These are phyloP conservation scores for Sclerotinia borealis DNA, from an alignment of 2,329 filamentous ascomycete genomes.

Conservation along the genomic window DNA sequence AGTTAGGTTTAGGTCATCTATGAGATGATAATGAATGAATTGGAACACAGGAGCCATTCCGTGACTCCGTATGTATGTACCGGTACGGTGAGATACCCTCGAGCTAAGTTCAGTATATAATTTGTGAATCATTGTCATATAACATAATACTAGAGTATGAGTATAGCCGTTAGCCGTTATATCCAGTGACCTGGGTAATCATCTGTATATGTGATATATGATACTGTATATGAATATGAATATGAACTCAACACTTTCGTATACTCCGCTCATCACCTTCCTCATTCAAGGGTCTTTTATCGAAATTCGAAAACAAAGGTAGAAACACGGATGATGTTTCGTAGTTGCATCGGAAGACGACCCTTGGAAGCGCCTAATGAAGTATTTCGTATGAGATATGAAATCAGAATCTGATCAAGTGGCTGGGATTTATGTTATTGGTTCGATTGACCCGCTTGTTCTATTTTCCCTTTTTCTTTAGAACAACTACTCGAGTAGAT, in stretches of 20 bases:
- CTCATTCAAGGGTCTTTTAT: not conserved
- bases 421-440: slow-evolving; percentile 1
- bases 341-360: not conserved
- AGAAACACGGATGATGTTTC: slow-evolving; percentile 1
- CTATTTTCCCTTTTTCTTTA: not conserved
- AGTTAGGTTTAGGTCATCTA: not conserved
- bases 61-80: too few relatives aligned
- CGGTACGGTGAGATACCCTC: too few relatives aligned
- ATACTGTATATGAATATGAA: too few relatives aligned
- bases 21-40: not conserved
- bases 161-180: not conserved
- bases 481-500: too few relatives aligned
- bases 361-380: not conserved
- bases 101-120: too few relatives aligned
- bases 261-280: not conserved
- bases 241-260: not conserved
- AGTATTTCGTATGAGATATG: not conserved
- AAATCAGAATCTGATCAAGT: not conserved
- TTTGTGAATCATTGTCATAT: too few relatives aligned
- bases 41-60: slow-evolving; percentile 4
- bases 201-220: too few relatives aligned
- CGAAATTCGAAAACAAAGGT: not conserved
- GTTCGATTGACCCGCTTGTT: not conserved
- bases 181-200: too few relatives aligned
- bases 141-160: too few relatives aligned